A percentile compares a stretch with the other conserved stretches of the same genome.
Conservation (phyloP, 108 stramenopile species). For the Cyclotella baltica region DNA sequence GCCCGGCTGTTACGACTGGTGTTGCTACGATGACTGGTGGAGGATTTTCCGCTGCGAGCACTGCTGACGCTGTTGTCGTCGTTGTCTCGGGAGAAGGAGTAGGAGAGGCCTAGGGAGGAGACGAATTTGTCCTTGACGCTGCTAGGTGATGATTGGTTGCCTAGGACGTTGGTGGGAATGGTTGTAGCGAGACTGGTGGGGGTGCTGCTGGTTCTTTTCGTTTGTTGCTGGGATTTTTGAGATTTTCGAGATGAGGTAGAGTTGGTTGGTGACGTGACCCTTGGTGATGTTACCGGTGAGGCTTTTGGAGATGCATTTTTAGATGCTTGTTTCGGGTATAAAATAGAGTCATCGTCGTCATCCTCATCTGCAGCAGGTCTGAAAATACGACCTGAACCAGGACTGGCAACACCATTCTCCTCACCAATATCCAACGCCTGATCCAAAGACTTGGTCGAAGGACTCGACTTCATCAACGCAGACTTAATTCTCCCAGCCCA, state of each 20-base stretch:
- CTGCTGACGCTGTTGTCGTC: slow-evolving; percentile 31
- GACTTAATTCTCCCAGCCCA: slow-evolving; percentile 48
- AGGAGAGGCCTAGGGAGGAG: slow-evolving; percentile 26
- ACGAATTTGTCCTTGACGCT: slow-evolving; percentile 50
- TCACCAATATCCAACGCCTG: neutral
- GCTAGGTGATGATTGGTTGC: slow-evolving; percentile 15
- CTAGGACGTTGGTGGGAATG: neutral
- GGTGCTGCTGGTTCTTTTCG: too few species aligned
- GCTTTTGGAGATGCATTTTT: neutral
- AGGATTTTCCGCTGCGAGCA: neutral
- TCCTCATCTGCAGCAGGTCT: neutral
- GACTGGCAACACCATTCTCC: neutral
- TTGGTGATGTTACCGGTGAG: neutral
- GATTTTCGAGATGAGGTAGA: neutral
- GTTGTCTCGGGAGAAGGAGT: slow-evolving; percentile 6
- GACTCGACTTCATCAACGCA: slow-evolving; percentile 27
- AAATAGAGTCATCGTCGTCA: too few species aligned
- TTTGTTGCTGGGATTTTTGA: too few species aligned
- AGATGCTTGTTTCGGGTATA: too few species aligned
- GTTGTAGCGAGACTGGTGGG: too few species aligned
- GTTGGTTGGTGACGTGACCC: neutral
- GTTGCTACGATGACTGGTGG: slow-evolving; percentile 17
- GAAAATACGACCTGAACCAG: neutral
- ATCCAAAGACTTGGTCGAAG: slow-evolving; percentile 7
- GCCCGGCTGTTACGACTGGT: neutral